A percentile compares a stretch with the other conserved stretches of the same genome.
Conservation (phyloP, 1,139 yeast genomes). For the Pichia sp. region DNA sequence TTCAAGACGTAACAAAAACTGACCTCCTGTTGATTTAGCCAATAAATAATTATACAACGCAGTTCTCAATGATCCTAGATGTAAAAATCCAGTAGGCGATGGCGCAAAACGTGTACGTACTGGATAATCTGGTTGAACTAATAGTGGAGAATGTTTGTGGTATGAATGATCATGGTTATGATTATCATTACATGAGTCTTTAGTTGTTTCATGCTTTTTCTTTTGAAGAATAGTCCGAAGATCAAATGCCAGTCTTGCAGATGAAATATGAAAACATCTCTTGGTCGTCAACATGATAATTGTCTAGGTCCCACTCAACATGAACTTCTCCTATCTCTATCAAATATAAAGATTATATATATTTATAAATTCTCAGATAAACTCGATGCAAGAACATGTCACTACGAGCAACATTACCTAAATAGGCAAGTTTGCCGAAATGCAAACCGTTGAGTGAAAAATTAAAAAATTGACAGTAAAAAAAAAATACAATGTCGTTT, state of each 20-base stretch:
- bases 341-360: no score
- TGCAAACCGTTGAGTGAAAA: background rate
- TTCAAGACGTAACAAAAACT: conserved; percentile 74
- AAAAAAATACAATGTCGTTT: no score
- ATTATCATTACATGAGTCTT: background rate
- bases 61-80: conserved; percentile 86
- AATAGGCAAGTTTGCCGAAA: conserved; percentile 2
- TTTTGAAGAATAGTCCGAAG: background rate
- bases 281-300: background rate
- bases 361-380: no score
- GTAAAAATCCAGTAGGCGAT: conserved; percentile 92
- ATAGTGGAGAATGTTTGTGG: conserved; percentile 12
- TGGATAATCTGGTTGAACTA: conserved; percentile 35
- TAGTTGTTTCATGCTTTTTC: background rate
- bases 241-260: background rate
- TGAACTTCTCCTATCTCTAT: no score
- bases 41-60: conserved; percentile 83
- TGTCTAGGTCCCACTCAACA: no score
- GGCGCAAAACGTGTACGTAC: conserved; percentile 95
- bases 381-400: no score
- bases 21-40: conserved; percentile 76
- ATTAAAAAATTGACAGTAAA: no score
- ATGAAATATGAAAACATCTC: background rate
- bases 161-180: conserved; percentile 3
- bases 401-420: background rate